Evolutionary conservation across 352 stramenopile species (phyloP), one percentile per base, ranked within the genome.

Genomic region (Phytophthora idaei): DNA sequence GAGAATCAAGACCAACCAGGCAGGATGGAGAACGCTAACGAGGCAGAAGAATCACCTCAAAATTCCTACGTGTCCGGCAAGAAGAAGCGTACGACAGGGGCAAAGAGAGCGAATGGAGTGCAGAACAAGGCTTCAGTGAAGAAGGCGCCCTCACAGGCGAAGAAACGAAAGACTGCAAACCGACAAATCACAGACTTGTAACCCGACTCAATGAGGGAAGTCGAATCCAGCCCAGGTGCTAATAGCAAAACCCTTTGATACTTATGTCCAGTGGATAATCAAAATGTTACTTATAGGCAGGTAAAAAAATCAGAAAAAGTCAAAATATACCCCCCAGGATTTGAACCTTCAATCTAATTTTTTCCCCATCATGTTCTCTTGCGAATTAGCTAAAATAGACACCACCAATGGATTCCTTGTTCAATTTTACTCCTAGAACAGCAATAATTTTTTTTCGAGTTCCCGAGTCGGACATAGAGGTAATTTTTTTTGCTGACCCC

Each of bases 241-340:
- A 21, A 21, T 21, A 21, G 21, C 0, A 1, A 1, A 21, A 21
- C 21, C 21, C 21, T 1, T 21, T 52, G 46, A 37, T 31, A 15
- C 5, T n/a, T 15, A 37, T 36, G 27, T 36, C 28, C 25, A 36
- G 4, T 17, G 27, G 10, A 32, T 21, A 51, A 29, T 36, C 21
- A 32, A 36, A 51, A 51, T 58, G 47, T 57, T 53, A 32, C 47
- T 58, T 47, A 52, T 28, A 8, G n/a, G 29, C 27, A 25, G 17
- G 6, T 54, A 0, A 12, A 41, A 56, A 44, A 50, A 51, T 1
- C n/a, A 28, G 5, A 42, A 42, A 54, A 41, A 42, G 37, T 41
- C 28, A 64, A 29, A 56, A 47, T 49, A 54, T 55, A 62, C 44
- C 17, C 21, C n/a, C 21, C 0, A 28, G 2, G 7, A 48, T 37